A percentile compares a stretch with the other conserved stretches of the same genome.
Evolutionary conservation across 1,284 basidiomycete genomes (phyloP).

Genomic region (Limonomyces culmigenus): DNA sequence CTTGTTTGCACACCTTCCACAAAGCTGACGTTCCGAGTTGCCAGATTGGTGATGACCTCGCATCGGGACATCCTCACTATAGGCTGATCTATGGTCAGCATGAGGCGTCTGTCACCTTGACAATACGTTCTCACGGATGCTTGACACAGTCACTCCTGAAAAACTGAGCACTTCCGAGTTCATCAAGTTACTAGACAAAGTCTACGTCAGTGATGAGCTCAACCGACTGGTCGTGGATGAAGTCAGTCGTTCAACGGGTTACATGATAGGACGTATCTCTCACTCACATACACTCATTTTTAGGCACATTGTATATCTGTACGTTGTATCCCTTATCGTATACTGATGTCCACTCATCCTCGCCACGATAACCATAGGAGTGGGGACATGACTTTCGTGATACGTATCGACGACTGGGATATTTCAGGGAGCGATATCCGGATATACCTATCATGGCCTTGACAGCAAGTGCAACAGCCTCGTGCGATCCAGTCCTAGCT

Average conservation of each 20-base stretch:
- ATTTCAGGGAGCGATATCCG: conserved; percentile 51
- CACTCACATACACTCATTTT: background rate
- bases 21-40: background rate
- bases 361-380: conserved; percentile 30
- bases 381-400: conserved; percentile 73
- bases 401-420: conserved; percentile 57
- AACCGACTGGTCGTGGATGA: conserved; percentile 70
- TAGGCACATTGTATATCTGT: conserved; percentile 81
- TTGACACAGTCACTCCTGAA: conserved; percentile 51
- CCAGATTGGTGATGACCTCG: conserved; percentile 48
- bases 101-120: background rate
- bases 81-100: conserved; percentile 52
- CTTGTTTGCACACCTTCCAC: background rate
- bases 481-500: conserved; percentile 19
- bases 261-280: background rate
- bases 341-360: background rate
- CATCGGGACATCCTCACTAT: conserved; percentile 37
- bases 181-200: conserved; percentile 26
- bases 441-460: conserved; percentile 70
- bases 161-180: conserved; percentile 43
- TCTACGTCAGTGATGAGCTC: conserved; percentile 39
- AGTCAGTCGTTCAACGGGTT: conserved; percentile 18
- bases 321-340: conserved; percentile 8
- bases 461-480: conserved; percentile 59
- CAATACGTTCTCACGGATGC: conserved; percentile 6